These are phyloP conservation scores for Nicotiana noctiflora DNA, from an alignment of 257 asterid species.

Conservation along the genomic window DNA sequence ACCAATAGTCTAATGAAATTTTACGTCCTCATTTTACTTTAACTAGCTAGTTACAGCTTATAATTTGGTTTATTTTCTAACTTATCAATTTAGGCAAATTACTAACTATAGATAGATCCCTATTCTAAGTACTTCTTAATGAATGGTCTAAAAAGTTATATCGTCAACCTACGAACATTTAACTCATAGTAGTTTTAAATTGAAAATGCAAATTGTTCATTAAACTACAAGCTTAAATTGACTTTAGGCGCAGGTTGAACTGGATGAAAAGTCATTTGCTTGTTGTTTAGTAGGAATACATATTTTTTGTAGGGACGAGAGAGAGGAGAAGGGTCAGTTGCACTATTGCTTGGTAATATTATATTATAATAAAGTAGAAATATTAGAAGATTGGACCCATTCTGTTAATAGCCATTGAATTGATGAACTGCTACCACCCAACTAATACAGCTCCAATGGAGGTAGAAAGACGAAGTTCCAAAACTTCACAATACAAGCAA, in stretches of 20 bases:
- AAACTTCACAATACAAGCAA: background rate
- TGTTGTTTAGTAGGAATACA: background rate
- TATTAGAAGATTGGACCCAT: constrained; percentile 13
- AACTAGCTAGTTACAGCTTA: background rate
- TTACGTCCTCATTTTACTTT: background rate
- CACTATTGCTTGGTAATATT: background rate
- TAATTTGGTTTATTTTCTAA: background rate
- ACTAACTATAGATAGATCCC: background rate
- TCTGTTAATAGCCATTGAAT: constrained; percentile 1
- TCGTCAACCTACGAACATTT: background rate
- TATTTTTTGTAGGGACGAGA: background rate
- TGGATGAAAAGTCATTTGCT: background rate
- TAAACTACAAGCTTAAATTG: background rate
- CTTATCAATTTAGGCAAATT: background rate
- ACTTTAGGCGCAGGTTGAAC: background rate
- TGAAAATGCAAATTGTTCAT: background rate
- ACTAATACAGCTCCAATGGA: background rate
- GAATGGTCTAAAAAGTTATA: background rate
- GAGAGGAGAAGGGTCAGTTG: background rate
- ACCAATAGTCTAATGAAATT: background rate
- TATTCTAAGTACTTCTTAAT: background rate
- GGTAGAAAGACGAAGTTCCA: background rate
- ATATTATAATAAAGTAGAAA: background rate
- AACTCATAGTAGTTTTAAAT: background rate
- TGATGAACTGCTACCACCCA: constrained; percentile 12